A percentile compares a stretch with the other conserved stretches of the same genome.
Evolutionary conservation across 2,329 filamentous ascomycete species (phyloP).

Genomic region (Apiospora arundinis): DNA sequence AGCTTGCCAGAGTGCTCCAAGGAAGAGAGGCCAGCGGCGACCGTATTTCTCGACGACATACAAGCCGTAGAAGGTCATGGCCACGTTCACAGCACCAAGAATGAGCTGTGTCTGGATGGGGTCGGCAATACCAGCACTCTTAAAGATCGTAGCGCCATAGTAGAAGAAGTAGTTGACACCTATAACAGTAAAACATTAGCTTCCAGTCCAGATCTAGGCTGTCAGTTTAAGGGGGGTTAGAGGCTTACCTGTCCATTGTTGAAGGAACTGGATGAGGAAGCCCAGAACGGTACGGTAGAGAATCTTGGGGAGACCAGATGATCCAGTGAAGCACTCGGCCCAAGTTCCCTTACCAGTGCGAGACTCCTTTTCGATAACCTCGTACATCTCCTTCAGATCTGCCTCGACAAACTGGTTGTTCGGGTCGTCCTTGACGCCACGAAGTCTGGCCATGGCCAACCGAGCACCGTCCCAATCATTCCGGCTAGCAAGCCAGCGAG

Average conservation of each 20-base stretch:
- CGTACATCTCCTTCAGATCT: slow-evolving; percentile 60
- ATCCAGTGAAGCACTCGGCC: slow-evolving; percentile 67
- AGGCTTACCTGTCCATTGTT: slow-evolving; percentile 64
- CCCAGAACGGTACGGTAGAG: slow-evolving; percentile 70
- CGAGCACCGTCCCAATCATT: slow-evolving; percentile 55
- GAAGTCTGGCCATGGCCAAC: slow-evolving; percentile 58
- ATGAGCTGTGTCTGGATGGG: slow-evolving; percentile 73
- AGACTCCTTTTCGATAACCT: slow-evolving; percentile 52
- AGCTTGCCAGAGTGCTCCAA: slow-evolving; percentile 72
- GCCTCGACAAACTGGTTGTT: slow-evolving; percentile 52
- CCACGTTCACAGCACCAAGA: slow-evolving; percentile 71
- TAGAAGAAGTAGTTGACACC: slow-evolving; percentile 67
- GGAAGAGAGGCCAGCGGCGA: slow-evolving; percentile 70
- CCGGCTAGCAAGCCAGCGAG: slow-evolving; percentile 59
- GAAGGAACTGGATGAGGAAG: slow-evolving; percentile 67
- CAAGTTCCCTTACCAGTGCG: slow-evolving; percentile 55
- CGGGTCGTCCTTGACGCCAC: slow-evolving; percentile 55
- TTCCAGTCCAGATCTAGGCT: neutral
- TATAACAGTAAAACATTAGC: neutral
- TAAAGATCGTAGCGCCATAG: slow-evolving; percentile 72
- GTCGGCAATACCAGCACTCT: slow-evolving; percentile 69
- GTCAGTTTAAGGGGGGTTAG: neutral
- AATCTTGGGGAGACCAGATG: slow-evolving; percentile 58
- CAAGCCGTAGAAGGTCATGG: slow-evolving; percentile 69
- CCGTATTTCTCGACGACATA: slow-evolving; percentile 73